Base-by-base conservation (phyloP, 2,329 filamentous ascomycete genomes). In the Pseudogymnoascus sp. region DNA sequence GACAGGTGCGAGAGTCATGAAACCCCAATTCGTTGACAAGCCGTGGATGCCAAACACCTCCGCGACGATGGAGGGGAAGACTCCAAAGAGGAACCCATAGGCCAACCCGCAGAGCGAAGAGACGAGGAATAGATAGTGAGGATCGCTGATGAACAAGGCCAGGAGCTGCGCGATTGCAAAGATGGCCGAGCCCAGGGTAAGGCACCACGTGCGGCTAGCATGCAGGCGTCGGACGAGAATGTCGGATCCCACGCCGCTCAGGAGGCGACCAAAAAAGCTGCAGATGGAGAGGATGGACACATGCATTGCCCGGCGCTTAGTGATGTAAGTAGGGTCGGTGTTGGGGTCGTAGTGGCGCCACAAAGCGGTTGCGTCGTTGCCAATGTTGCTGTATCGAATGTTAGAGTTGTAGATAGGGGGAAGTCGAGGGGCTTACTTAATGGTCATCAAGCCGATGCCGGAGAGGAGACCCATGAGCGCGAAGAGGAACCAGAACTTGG, bases 371-470 rank as follows among this genome's bases (percentile, higher is more conserved):
- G 86, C 87, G 68, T 92, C 85, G 71, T 96, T 95, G 43, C 94
- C 94, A 70, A 97, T 96, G 69, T 99, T 99, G 77, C 91, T 96
- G 67, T 20, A 41, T 9, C 59, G 4, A 7, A 53, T 18, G n/a
- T 38, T 7, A 60, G 37, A 37, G 33, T 14, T 58, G 38, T 35
- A 12, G 36, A 47, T 5, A 7, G 18, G 25, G n/a, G 18, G 30
- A 28, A 2, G 15, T 25, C 35, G 11, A 18, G 12, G 20, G 22
- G 78, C 88, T 74, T 80, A 96, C 91, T 99, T 99, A 76, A 99
- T 99, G 0, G 93, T 97, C 94, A 99, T 99, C 66, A 99, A 77
- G 9, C 94, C 94, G 68, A 97, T 89, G 59, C 94, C 94, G 4
- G 91, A 91, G 64, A 97, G 78, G n/a, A 97, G 82, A 38, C 87